Evolutionary conservation across 495 filamentous ascomycete genomes (phyloP), one percentile per base, ranked within the genome.

Genomic region (Penicillium atrosanguineum): DNA sequence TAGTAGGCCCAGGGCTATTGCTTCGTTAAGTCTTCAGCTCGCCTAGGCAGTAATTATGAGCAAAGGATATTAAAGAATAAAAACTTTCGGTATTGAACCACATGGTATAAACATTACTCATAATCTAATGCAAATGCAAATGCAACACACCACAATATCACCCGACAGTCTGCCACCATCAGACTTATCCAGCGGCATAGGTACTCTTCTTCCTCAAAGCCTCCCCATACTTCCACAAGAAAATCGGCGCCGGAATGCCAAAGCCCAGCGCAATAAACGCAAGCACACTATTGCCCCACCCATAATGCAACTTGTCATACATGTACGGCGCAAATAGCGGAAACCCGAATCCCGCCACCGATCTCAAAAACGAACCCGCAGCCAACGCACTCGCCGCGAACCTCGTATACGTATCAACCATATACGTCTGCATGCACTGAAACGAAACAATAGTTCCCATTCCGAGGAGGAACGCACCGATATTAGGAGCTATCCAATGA

Each of bases 361-460:
- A 83, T 16, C 90, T 75, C 56, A 93, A 61, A 12, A 91, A 80
- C 3, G 84, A 81, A 1, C 76, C 77, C 1, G 90, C 87, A 0
- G 77, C 86, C 12, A 90, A 64, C 1, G 88, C 90, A 54, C 80
- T 85, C 8, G 90, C 89, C 7, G 89, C 87, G 64, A 81, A 94
- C 7, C 80, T 77, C 21, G 83, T 83, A 67, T 91, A 92, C 6
- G 85, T 69, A 62, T 95, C 90, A n/a, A 92, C 82, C 43, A 90
- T 70, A 60, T 89, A 94, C 8, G 83, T 84, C 70, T 88, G 85
- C 34, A 85, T 81, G 56, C 82, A 86, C 69, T 90, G 87, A 63
- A 87, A 88, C 0, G 75, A 71, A 6, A 87, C 74, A 49, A 89
- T 87, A 8, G 72, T 78, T 6, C 86, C 86, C 7, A 72, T 66